A percentile compares a stretch with the other conserved stretches of the same genome.
These are phyloP conservation scores for Neurospora sp. DNA, from an alignment of 495 filamentous ascomycete species.

Conservation along the genomic window DNA sequence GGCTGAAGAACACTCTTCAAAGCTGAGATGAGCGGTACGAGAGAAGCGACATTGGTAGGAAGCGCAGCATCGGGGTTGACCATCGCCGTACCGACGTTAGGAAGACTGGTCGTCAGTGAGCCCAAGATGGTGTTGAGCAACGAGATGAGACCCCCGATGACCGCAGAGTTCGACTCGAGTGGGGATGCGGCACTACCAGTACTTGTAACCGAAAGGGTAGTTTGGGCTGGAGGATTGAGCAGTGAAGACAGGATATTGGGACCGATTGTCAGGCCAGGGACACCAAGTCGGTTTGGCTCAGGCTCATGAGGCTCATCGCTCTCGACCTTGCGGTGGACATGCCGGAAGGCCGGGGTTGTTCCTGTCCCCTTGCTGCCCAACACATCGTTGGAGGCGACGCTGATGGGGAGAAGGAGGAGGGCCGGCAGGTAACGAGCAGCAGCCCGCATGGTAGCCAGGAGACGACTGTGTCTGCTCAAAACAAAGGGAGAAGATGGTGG, in stretches of 20 bases:
- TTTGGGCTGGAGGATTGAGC: background rate
- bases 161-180: background rate
- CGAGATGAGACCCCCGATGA: constrained; percentile 6
- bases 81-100: background rate
- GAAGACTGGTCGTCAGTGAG: background rate
- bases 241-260: constrained; percentile 5
- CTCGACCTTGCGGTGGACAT: background rate
- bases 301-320: background rate
- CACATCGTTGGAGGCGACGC: background rate
- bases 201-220: background rate
- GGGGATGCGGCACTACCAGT: background rate
- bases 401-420: constrained; percentile 1
- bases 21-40: background rate
- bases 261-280: constrained; percentile 3
- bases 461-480: background rate
- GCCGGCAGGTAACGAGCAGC: constrained; percentile 2
- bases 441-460: constrained; percentile 6
- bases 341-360: background rate
- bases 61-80: background rate
- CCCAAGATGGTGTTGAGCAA: constrained; percentile 1
- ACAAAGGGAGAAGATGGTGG: background rate
- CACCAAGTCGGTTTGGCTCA: constrained; percentile 1
- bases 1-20: constrained; percentile 1
- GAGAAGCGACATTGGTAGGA: background rate
- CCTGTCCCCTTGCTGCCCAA: background rate